Base-by-base conservation (phyloP, 768 basidiomycete genomes). In the Paxillus involutus region DNA sequence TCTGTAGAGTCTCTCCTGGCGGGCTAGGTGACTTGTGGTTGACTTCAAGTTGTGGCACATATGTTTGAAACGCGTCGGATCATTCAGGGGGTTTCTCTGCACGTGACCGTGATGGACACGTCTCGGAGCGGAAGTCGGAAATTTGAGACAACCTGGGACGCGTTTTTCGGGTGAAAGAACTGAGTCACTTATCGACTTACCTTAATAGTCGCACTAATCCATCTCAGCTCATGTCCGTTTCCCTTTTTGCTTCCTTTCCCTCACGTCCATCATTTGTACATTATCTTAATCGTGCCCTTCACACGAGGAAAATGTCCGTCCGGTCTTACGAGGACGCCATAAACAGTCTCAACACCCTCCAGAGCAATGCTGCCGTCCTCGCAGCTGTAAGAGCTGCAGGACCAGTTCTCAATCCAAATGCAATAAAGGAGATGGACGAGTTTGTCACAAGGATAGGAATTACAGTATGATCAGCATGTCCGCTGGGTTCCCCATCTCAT, bases 351-450 rank as follows among this genome's bases (percentile, higher is more conserved):
- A 94, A 94, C 69, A 77, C 86, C 36, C 77, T 93, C 2, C 95
- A 99, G 69, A 89, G 89, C 29, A 99, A 98, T 77, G 94, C 94
- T 16, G 91, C 94, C n/a, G 83, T 86, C 19, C 77, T 99, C 21
- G 93, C 94, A 29, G 90, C 89, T 17, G 80, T 87, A 35, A 85
- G 90, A 37, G 86, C 88, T 35, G 81, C 86, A 7, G 89, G 91
- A 3, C 83, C 83, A 5, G 77, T 77, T 29, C 73, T 80, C 52
- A 72, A 72, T 50, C 72, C 73, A 32, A 81, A 82, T 63, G 89
- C 89, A 19, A 88, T 97, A 42, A 82, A 85, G 12, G 91, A 97
- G 73, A 96, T 92, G 87, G 69, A 91, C 44, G 94, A 96, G 65
- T 98, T 96, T 68, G 77, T 98, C 36, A 74, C 76, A 24, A 78